Evolutionary conservation across 495 filamentous ascomycete species (phyloP).

Genomic region (Rhizodiscina lignyota): DNA sequence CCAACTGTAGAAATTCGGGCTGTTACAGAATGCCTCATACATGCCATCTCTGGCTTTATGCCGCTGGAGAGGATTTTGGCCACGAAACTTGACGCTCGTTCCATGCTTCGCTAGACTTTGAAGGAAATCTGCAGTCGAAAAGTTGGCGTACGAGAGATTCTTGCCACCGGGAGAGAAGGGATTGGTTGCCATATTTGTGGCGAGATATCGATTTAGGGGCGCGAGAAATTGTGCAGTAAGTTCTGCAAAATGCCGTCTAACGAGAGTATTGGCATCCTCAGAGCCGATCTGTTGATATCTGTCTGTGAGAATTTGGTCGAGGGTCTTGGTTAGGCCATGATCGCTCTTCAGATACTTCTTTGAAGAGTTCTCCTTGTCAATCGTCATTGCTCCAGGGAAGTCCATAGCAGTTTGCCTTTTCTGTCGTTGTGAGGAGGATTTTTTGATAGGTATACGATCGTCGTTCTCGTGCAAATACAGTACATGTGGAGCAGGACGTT

Average conservation of each 20-base stretch:
- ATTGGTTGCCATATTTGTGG: constrained; percentile 3
- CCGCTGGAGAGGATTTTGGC: constrained; percentile 15
- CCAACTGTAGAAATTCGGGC: constrained; percentile 20
- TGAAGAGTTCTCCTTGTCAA: neutral
- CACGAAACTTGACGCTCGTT: constrained; percentile 12
- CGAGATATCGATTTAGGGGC: constrained; percentile 19
- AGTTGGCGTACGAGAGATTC: constrained; percentile 2
- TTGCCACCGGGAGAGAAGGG: constrained; percentile 10
- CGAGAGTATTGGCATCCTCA: constrained; percentile 10
- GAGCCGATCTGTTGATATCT: neutral
- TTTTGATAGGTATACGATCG: constrained; percentile 4
- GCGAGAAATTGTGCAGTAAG: constrained; percentile 19
- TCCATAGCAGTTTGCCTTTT: constrained; percentile 9
- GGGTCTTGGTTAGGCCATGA: constrained; percentile 5
- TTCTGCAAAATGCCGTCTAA: constrained; percentile 18
- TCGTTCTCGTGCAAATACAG: constrained; percentile 12
- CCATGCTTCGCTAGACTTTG: constrained; percentile 17
- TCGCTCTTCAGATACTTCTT: constrained; percentile 14
- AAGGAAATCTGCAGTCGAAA: constrained; percentile 15
- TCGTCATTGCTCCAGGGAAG: constrained; percentile 3
- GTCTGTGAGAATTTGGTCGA: constrained; percentile 12
- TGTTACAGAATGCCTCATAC: constrained; percentile 17
- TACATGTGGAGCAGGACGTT: constrained; percentile 10
- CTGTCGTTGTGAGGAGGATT: constrained; percentile 8
- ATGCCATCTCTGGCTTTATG: constrained; percentile 14